Evolutionary conservation across 257 asterid species (phyloP).

Genomic region (Penstemon newberryi): DNA sequence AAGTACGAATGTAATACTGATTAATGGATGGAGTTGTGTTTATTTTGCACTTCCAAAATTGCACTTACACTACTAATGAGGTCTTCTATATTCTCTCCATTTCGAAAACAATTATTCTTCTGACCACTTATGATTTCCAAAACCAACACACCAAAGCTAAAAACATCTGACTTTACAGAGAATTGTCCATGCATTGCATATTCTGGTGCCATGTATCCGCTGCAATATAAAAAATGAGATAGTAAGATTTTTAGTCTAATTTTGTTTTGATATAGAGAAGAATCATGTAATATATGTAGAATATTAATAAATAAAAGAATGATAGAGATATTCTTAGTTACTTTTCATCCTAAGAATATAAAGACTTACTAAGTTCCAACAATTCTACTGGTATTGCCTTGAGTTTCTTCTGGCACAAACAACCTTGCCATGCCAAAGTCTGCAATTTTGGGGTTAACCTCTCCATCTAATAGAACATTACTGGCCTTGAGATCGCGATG

Average conservation of each 20-base stretch:
- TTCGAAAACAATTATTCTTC: background rate
- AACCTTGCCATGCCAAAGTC: conserved; percentile 20
- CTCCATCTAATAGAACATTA: conserved; percentile 1
- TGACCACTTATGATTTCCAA: conserved; percentile 21
- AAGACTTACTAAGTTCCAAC: conserved; percentile 20
- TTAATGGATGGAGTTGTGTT: too few species aligned
- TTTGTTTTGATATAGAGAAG: too few species aligned
- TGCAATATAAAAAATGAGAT: background rate
- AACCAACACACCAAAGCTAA: conserved; percentile 22
- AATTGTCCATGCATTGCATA: conserved; percentile 12
- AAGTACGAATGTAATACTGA: too few species aligned
- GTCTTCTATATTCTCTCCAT: background rate
- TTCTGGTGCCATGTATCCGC: conserved; percentile 25
- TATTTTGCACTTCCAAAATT: too few species aligned
- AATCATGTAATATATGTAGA: background rate
- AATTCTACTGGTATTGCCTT: conserved; percentile 2
- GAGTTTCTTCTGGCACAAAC: conserved; percentile 5
- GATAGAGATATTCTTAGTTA: too few species aligned
- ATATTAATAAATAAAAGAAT: too few species aligned
- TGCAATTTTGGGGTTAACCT: conserved; percentile 24
- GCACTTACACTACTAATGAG: conserved; percentile 3
- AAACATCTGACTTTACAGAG: conserved; percentile 24
- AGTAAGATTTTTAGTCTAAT: too few species aligned
- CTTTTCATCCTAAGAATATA: background rate
- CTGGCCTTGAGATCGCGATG: conserved; percentile 14